Evolutionary conservation across 441 rosid genomes (phyloP), one percentile per base, ranked within the genome.

Genomic region (Populus hybrid): DNA sequence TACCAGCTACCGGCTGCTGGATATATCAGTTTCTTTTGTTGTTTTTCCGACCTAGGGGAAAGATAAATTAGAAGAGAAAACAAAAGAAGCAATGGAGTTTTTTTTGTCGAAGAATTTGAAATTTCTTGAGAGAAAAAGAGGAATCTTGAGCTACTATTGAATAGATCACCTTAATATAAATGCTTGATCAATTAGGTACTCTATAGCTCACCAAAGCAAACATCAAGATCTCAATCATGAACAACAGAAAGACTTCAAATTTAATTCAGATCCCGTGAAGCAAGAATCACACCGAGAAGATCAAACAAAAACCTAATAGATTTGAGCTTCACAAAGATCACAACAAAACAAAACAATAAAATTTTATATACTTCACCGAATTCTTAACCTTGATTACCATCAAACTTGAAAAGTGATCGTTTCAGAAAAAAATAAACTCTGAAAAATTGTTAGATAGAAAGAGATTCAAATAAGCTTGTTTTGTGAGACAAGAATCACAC

Each of bases 201-300:
- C 3, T 57, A 30, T 28, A 46, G 6, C 23, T 53, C 57, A 61
- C 12, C 20, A 76, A 76, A 69, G 24, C 32, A 30, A 16, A 69
- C 61, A 34, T 59, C 70, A 18, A 70, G 35, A 69, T 69, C 69
- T 69, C 73, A 67, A 18, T 16, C 26, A 23, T 18, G 42, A 70
- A 1, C 28, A 42, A 5, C 20, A 53, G 57, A 73, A 70, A 18
- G 11, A 11, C 67, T 53, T 42, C 2, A 73, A 59, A 35, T 67
- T 78, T 59, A 9, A 50, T 63, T 40, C 65, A 70, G 75, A 79
- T 79, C 82, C 64, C 61, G 4, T 32, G 36, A 7, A 64, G 8
- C 9, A 32, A 67, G 5, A 5, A 78, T 64, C 50, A 30, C 10
- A 32, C 6, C 5, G 5, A 40, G 46, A 63, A 73, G 63, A 78